A percentile compares a stretch with the other conserved stretches of the same genome.
These are phyloP conservation scores for Colletotrichum musicola DNA, from an alignment of 2,329 filamentous ascomycete species.

Conservation along the genomic window DNA sequence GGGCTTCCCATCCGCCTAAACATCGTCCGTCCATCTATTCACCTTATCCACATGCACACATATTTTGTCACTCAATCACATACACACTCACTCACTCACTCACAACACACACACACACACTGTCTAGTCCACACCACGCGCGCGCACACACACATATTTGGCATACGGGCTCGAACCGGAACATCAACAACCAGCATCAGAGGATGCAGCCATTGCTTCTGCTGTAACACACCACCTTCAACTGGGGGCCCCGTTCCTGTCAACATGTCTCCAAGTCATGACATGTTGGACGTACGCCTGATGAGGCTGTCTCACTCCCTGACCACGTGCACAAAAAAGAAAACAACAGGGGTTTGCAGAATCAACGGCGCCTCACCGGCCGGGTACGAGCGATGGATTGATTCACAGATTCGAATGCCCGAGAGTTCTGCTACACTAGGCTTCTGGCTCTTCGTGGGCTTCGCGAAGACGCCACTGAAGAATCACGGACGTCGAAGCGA, in stretches of 20 bases:
- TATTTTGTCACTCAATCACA: neutral
- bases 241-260: conserved; percentile 22
- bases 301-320: conserved; percentile 27
- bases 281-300: conserved; percentile 27
- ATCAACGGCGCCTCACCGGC: conserved; percentile 15
- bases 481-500: conserved; percentile 25
- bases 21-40: conserved; percentile 24
- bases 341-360: conserved; percentile 10
- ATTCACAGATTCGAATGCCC: conserved; percentile 10
- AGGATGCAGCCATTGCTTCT: neutral
- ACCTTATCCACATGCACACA: conserved; percentile 22
- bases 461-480: conserved; percentile 27
- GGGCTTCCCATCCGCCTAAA: conserved; percentile 13
- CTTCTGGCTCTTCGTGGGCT: conserved; percentile 12
- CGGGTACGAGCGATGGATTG: conserved; percentile 25
- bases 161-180: conserved; percentile 20
- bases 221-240: conserved; percentile 17
- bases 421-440: conserved; percentile 5
- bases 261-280: conserved; percentile 31
- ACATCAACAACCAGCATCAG: conserved; percentile 19
- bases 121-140: neutral
- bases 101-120: too few species aligned
- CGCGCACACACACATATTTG: conserved; percentile 1
- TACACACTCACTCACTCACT: too few species aligned
- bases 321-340: conserved; percentile 21